Base-by-base conservation (phyloP, 192 early-diverging fungal species). In the Gryganskiella cystojenkinii region DNA sequence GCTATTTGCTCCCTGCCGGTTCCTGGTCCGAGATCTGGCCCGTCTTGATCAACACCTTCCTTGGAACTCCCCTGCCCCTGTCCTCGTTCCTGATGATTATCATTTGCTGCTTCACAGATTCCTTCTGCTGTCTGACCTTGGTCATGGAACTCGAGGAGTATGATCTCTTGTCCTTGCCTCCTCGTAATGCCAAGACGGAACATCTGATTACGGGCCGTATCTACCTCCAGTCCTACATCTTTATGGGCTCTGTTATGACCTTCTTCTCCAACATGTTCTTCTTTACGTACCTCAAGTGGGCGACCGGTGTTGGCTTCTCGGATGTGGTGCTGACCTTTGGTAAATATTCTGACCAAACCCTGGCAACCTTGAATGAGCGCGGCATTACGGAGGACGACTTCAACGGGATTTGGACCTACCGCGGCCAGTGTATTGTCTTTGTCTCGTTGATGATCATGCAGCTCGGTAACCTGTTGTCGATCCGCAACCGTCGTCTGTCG, bases 101-200 rank as follows among this genome's bases (percentile, higher is more conserved):
- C 56, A 67, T 78, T 31, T 78, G 74, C 56, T 78, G 74, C 57
- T 83, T 85, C 57, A 91, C 81, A 53, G 91, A 92, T 67, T 51
- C 87, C 11, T 71, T 87, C 76, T 81, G 86, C 15, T 90, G 88
- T 46, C 82, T 93, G 11, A 76, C 91, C 31, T 67, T 97, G 24
- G 93, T 94, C 61, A 86, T 89, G 75, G 96, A 97, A 62, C 81
- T 87, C 59, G 84, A 93, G 45, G 94, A 95, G 79, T 83, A 86
- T 34, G 89, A 93, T 56, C 80, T 97, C 22, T 83, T 97, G 75
- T 81, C 76, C 20, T 83, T 82, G 5, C 84, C 83, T 43, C 96
- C 96, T 13, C 92, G 96, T 25, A 86, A 90, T 57, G 85, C 93
- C 4, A 87, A 83, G 64, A 85, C 67, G 40, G 92, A 95, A 43